Evolutionary conservation across 768 basidiomycete species (phyloP).

Genomic region (Tulasnella sp.): DNA sequence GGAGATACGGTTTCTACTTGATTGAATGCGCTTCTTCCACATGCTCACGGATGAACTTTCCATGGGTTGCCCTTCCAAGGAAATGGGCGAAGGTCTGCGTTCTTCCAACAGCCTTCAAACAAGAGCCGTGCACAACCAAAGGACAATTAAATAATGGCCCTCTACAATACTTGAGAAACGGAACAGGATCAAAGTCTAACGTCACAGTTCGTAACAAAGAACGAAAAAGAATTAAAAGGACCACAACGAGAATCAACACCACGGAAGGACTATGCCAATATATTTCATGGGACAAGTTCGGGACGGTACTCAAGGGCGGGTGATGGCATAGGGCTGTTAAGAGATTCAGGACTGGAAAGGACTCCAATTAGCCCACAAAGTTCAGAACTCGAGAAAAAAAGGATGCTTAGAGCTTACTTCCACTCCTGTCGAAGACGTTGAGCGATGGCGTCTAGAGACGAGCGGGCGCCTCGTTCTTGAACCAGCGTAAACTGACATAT

Average conservation of each 20-base stretch:
- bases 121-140: too few species aligned
- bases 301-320: neutral
- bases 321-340: neutral
- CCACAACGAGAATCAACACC: neutral
- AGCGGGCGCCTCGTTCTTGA: slow-evolving; percentile 29
- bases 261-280: neutral
- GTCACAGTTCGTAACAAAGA: neutral
- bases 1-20: too few species aligned
- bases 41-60: too few species aligned
- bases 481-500: slow-evolving; percentile 27
- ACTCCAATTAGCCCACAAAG: neutral
- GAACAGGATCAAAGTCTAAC: neutral
- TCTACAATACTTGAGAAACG: too few species aligned
- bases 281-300: neutral
- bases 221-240: neutral
- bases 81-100: too few species aligned
- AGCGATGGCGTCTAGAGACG: slow-evolving; percentile 31
- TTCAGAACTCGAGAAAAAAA: neutral
- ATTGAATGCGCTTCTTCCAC: too few species aligned
- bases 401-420: slow-evolving; percentile 18
- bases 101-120: too few species aligned
- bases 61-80: too few species aligned
- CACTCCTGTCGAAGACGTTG: slow-evolving; percentile 30
- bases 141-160: too few species aligned
- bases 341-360: neutral